phyloP scores from a whole-genome alignment of 202 grass and related monocot genomes.

The Setaria italica region DNA sequence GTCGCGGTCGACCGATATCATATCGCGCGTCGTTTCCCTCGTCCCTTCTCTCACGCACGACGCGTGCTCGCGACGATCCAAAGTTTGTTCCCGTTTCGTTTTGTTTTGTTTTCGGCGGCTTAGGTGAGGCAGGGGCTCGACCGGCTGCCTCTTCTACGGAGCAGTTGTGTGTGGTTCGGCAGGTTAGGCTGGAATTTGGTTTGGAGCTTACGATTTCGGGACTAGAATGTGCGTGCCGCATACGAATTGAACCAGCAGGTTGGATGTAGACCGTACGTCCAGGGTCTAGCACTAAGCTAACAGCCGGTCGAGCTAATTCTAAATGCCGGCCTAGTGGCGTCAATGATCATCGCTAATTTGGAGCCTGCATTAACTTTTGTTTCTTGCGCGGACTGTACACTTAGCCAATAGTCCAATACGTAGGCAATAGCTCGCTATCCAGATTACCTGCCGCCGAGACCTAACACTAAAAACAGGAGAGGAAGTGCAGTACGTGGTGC shows the following conservation, averaged over 20 bases:
- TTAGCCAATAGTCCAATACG: background rate
- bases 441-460: background rate
- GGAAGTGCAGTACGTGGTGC: background rate
- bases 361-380: background rate
- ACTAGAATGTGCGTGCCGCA: too few species aligned
- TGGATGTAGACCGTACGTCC: background rate
- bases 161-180: background rate
- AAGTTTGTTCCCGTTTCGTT: background rate
- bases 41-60: background rate
- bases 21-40: background rate
- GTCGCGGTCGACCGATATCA: background rate
- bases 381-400: background rate
- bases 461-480: background rate
- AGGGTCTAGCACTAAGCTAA: background rate
- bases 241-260: too few species aligned
- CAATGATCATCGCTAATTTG: background rate
- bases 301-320: background rate
- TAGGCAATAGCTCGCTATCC: background rate
- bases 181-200: conserved; percentile 10
- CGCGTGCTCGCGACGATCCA: background rate
- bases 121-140: too few species aligned
- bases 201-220: too few species aligned
- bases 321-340: background rate
- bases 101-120: background rate
- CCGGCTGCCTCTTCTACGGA: too few species aligned